Percentiles rank a stretch among this genome's conserved stretches.
Evolutionary conservation across 192 early-diverging fungal genomes (phyloP).

Genomic region (Pilobolus umbonatus): DNA sequence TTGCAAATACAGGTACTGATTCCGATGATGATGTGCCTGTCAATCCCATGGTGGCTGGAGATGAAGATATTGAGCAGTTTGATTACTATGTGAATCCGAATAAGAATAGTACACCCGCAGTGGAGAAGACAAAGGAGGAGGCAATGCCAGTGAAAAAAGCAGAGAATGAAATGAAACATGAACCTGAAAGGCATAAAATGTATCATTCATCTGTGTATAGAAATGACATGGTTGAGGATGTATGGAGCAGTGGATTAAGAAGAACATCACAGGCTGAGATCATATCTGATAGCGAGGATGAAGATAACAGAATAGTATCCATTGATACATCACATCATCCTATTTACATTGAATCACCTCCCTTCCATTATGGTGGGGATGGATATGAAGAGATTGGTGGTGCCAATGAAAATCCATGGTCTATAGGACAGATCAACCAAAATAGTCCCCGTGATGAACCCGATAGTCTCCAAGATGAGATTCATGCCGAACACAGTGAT

Average conservation of each 20-base stretch:
- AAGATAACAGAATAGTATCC: conserved; percentile 3
- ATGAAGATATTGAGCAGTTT: conserved; percentile 42
- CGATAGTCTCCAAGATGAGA: too few relatives aligned
- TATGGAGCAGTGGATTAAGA: conserved; percentile 24
- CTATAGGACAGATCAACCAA: neutral
- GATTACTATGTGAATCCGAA: conserved; percentile 23
- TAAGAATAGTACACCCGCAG: neutral
- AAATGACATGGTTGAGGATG: conserved; percentile 32
- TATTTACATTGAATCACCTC: neutral
- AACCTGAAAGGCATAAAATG: neutral
- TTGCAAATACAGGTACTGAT: neutral
- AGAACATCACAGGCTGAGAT: conserved; percentile 28
- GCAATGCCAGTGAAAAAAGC: neutral
- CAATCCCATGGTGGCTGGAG: conserved; percentile 49
- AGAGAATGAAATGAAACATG: conserved; percentile 4
- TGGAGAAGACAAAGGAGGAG: neutral
- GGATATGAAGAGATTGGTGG: conserved; percentile 45
- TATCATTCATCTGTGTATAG: neutral
- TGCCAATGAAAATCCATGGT: conserved; percentile 23
- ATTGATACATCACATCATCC: neutral
- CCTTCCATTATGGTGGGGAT: conserved; percentile 4
- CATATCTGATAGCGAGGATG: conserved; percentile 23
- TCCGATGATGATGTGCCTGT: conserved; percentile 20
- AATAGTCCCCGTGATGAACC: neutral
- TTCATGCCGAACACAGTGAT: too few relatives aligned